Conservation (phyloP, 345 rosid genomes). For the Arabidopsis suecica region DNA sequence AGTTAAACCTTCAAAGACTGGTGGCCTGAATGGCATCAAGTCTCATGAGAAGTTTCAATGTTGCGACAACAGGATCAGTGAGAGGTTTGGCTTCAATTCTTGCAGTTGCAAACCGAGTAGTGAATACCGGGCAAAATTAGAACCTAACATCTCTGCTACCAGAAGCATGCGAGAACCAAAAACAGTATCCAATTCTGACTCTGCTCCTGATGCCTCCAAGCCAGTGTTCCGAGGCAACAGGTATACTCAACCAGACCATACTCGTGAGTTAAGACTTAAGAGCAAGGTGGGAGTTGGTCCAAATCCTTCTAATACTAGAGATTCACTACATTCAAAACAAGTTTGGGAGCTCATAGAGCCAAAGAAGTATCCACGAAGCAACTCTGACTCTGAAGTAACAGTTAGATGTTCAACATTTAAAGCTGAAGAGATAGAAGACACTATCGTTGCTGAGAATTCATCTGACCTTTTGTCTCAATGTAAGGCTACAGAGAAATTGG, state of each 20-base stretch:
- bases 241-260: conserved; percentile 58
- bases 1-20: conserved; percentile 56
- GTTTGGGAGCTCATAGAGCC: conserved; percentile 90
- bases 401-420: conserved; percentile 44
- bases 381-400: conserved; percentile 64
- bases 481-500: conserved; percentile 34
- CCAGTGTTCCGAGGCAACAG: conserved; percentile 68
- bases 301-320: conserved; percentile 48
- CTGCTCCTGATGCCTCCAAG: conserved; percentile 61
- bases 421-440: conserved; percentile 47
- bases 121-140: conserved; percentile 66
- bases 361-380: conserved; percentile 68
- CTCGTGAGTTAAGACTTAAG: conserved; percentile 65
- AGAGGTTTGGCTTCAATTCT: conserved; percentile 65
- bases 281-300: conserved; percentile 50
- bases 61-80: conserved; percentile 51
- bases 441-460: conserved; percentile 38
- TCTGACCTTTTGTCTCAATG: conserved; percentile 22
- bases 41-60: conserved; percentile 64
- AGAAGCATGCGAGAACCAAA: conserved; percentile 62
- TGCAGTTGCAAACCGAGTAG: conserved; percentile 67
- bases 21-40: conserved; percentile 57
- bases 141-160: conserved; percentile 55
- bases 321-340: conserved; percentile 56
- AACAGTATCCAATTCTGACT: conserved; percentile 55